A percentile compares a stretch with the other conserved stretches of the same genome.
phyloP scores from a whole-genome alignment of 805 yeast species.

The Cyberlindnera veronae region DNA sequence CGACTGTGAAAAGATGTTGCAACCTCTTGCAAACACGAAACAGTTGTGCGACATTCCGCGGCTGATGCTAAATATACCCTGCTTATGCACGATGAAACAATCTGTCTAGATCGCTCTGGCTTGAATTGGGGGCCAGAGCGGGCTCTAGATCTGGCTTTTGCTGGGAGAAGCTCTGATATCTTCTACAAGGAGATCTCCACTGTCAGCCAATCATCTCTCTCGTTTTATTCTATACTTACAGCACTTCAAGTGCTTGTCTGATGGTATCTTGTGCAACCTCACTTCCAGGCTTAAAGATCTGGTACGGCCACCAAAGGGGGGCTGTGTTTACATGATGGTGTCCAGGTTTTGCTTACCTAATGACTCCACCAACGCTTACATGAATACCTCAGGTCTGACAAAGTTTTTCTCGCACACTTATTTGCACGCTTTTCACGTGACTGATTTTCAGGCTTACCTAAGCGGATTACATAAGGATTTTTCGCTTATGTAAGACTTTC shows the following conservation, averaged over 20 bases:
- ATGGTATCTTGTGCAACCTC: not conserved
- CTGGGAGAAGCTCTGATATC: not conserved
- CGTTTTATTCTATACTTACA: too few species aligned
- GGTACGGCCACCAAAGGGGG: slow-evolving; percentile 5
- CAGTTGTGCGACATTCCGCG: slow-evolving; percentile 3
- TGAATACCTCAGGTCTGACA: too few species aligned
- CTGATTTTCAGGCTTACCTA: too few species aligned
- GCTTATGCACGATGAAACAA: not conserved
- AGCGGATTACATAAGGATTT: too few species aligned
- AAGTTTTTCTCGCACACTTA: too few species aligned
- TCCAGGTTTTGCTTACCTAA: too few species aligned
- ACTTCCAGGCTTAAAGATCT: not conserved
- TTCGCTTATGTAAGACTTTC: too few species aligned
- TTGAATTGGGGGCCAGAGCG: not conserved
- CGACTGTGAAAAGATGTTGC: not conserved
- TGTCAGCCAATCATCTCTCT: not conserved
- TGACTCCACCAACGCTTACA: too few species aligned
- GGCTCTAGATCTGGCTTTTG: too few species aligned
- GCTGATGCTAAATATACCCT: slow-evolving; percentile 2
- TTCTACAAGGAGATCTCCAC: not conserved
- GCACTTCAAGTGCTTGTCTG: too few species aligned
- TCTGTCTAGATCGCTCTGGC: not conserved
- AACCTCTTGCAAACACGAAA: not conserved
- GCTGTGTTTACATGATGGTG: too few species aligned
- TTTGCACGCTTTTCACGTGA: too few species aligned